Evolutionary conservation across 2,329 filamentous ascomycete genomes (phyloP).

Genomic region (Blastomyces emzantsi): DNA sequence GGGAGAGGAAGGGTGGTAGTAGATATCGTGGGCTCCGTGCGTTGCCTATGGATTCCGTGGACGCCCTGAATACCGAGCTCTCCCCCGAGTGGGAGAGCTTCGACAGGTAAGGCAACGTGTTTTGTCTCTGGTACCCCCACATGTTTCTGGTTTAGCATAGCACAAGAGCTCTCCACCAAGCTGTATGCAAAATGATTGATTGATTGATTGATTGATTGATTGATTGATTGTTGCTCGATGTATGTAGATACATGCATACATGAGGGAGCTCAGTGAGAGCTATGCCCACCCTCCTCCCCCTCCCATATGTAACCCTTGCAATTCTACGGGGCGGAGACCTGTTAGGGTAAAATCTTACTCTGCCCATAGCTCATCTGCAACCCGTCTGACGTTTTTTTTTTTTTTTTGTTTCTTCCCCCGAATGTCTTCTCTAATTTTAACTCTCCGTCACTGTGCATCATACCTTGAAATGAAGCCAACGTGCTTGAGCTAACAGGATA

Average conservation of each 20-base stretch:
- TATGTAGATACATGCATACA: not conserved
- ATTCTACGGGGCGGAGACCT: not conserved
- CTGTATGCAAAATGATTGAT: not conserved
- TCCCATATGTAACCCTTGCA: not conserved
- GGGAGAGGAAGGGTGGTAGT: not conserved
- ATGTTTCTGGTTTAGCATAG: no score
- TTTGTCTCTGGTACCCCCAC: not conserved
- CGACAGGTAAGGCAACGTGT: constrained; percentile 52
- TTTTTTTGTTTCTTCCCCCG: constrained; percentile 1
- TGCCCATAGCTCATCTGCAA: not conserved
- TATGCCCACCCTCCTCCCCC: not conserved
- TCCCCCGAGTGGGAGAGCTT: constrained; percentile 60
- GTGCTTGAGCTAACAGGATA: constrained; percentile 34
- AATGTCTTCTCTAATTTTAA: not conserved
- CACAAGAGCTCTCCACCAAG: not conserved
- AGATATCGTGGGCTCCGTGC: not conserved
- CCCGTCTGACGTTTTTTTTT: not conserved
- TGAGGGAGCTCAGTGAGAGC: not conserved
- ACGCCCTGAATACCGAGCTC: constrained; percentile 34
- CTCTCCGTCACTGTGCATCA: not conserved
- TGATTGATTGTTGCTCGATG: not conserved
- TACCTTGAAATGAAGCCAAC: constrained; percentile 8
- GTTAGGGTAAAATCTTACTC: not conserved
- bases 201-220: not conserved
- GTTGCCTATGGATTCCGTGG: constrained; percentile 27